Evolutionary conservation across 2,329 filamentous ascomycete species (phyloP).

Genomic region (Colletotrichum salicis): DNA sequence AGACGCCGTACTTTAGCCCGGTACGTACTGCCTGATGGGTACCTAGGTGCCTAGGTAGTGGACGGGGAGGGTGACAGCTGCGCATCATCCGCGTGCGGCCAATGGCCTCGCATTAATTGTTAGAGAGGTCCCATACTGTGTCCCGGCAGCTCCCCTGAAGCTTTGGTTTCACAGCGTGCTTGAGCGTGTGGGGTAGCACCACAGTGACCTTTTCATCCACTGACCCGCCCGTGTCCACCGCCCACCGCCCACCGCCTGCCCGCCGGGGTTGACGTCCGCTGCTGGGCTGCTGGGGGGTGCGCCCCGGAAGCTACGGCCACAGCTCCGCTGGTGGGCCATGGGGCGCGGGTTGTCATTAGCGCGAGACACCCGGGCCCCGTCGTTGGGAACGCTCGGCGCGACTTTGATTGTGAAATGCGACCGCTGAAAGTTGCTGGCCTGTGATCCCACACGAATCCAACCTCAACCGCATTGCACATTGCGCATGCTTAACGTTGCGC

Average conservation of each 20-base stretch:
- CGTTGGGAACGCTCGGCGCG: neutral
- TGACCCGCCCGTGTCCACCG: neutral
- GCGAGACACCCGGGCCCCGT: slow-evolving; percentile 22
- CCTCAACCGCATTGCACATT: slow-evolving; percentile 21
- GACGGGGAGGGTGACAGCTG: neutral
- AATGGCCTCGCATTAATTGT: slow-evolving; percentile 5
- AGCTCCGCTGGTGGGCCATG: neutral
- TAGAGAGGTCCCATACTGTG: slow-evolving; percentile 3
- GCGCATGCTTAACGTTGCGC: slow-evolving; percentile 4
- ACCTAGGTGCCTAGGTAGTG: no score
- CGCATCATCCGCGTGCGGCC: slow-evolving; percentile 8
- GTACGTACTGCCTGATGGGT: no score
- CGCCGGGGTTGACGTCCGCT: neutral
- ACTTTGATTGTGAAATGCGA: slow-evolving; percentile 14
- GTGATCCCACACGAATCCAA: slow-evolving; percentile 3
- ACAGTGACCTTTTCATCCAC: neutral
- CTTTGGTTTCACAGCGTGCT: slow-evolving; percentile 23
- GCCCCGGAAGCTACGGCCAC: slow-evolving; percentile 14
- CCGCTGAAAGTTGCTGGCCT: slow-evolving; percentile 9
- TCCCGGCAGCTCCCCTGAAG: slow-evolving; percentile 12
- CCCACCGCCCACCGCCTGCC: neutral
- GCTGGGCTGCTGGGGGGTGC: neutral
- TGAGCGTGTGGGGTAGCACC: slow-evolving; percentile 15
- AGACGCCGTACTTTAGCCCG: neutral
- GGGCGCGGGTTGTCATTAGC: slow-evolving; percentile 19